Conservation (phyloP, 306 rosid genomes). For the Quercus mongolica region DNA sequence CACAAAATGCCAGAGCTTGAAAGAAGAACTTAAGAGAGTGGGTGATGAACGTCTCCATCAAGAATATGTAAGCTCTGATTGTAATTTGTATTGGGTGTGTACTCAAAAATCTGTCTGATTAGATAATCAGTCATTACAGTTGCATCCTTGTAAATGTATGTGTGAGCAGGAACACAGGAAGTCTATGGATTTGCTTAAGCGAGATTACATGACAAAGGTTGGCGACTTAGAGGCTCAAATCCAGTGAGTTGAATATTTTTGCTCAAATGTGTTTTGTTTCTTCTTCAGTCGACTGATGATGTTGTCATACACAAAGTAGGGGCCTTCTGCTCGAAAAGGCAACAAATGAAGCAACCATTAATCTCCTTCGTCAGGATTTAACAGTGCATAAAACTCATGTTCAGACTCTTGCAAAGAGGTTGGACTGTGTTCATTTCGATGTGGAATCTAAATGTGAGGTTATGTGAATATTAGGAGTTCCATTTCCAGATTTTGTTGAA, state of each 20-base stretch:
- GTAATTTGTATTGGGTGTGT: neutral
- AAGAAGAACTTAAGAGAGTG: constrained; percentile 47
- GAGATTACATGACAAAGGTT: constrained; percentile 45
- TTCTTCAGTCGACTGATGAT: constrained; percentile 1
- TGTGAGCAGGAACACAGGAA: constrained; percentile 41
- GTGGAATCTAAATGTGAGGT: constrained; percentile 72
- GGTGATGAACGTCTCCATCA: constrained; percentile 28
- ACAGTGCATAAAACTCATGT: constrained; percentile 52
- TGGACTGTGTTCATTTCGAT: constrained; percentile 53
- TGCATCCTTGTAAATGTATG: neutral
- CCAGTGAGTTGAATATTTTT: constrained; percentile 29
- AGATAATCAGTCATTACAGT: neutral
- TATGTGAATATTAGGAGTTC: neutral
- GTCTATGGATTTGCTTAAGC: constrained; percentile 45
- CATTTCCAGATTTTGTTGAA: neutral
- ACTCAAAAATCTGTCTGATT: neutral
- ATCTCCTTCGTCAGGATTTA: constrained; percentile 53
- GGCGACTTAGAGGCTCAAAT: constrained; percentile 46
- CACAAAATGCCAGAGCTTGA: constrained; percentile 43
- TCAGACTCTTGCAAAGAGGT: constrained; percentile 50
- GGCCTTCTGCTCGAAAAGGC: constrained; percentile 43
- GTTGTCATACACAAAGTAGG: constrained; percentile 27
- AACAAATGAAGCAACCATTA: constrained; percentile 45
- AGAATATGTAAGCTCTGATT: constrained; percentile 30
- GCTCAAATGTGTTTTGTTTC: constrained; percentile 5